A percentile compares a stretch with the other conserved stretches of the same genome.
Conservation (phyloP, 192 early-diverging fungal genomes). For the Rhizophagus clarus region DNA sequence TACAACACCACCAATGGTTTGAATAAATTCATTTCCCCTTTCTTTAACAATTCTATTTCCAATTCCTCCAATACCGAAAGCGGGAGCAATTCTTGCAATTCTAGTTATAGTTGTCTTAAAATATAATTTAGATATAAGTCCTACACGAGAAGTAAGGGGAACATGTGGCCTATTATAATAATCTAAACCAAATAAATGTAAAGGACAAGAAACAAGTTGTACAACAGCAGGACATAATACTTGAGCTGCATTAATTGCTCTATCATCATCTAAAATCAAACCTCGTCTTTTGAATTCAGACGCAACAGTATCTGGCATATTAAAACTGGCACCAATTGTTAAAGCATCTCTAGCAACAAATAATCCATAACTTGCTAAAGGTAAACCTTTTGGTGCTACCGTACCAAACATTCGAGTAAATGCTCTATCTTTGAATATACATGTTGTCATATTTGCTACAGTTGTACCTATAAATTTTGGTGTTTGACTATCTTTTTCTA, state of each 20-base stretch:
- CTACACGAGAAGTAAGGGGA: conserved; percentile 1
- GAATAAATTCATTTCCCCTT: neutral
- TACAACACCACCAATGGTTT: too few species aligned
- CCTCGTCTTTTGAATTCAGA: conserved; percentile 10
- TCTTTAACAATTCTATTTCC: conserved; percentile 39
- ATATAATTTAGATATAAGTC: conserved; percentile 39
- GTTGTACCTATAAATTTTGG: conserved; percentile 49
- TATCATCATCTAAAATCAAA: neutral
- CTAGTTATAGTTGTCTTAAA: conserved; percentile 45
- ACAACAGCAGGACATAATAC: conserved; percentile 41
- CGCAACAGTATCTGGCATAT: conserved; percentile 38
- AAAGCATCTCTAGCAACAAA: conserved; percentile 47
- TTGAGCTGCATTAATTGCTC: conserved; percentile 36
- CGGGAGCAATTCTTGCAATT: conserved; percentile 47
- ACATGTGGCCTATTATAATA: conserved; percentile 41
- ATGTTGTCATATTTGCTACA: conserved; percentile 42
- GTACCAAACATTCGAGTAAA: conserved; percentile 52
- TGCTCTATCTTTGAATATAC: conserved; percentile 49
- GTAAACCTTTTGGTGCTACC: conserved; percentile 35
- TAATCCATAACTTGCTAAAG: conserved; percentile 38
- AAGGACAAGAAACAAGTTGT: conserved; percentile 43
- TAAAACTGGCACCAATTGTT: conserved; percentile 49
- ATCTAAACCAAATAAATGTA: conserved; percentile 51
- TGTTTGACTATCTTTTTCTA: conserved; percentile 26
- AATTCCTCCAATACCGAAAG: conserved; percentile 50